Conservation (phyloP, 2,329 filamentous ascomycete genomes). For the Alternaria burnsii region DNA sequence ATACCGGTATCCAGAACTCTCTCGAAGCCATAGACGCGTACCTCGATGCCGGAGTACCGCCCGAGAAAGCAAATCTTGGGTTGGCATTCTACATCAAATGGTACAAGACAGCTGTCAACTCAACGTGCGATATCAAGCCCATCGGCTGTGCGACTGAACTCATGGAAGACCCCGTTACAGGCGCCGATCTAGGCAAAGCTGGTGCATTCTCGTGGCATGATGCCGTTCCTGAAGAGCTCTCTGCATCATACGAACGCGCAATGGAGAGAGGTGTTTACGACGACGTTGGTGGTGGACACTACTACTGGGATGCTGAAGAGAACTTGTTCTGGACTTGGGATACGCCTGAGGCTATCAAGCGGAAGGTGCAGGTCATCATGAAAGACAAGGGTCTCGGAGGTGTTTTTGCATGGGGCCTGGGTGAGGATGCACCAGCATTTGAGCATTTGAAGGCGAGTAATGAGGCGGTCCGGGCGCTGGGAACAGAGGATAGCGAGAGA, state of each 20-base stretch:
- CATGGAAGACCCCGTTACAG: conserved; percentile 67
- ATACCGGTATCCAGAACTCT: conserved; percentile 67
- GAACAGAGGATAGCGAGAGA: no score
- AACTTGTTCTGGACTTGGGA: conserved; percentile 78
- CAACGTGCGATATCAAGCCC: conserved; percentile 57
- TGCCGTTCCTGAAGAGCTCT: conserved; percentile 53
- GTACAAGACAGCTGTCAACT: conserved; percentile 62
- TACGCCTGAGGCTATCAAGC: conserved; percentile 65
- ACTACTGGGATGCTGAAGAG: conserved; percentile 69
- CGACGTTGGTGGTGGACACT: conserved; percentile 66
- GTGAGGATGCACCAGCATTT: conserved; percentile 64
- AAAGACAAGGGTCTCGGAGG: conserved; percentile 67
- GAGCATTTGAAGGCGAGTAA: conserved; percentile 52
- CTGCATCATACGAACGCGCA: conserved; percentile 66
- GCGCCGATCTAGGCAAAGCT: conserved; percentile 66
- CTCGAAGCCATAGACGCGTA: conserved; percentile 67
- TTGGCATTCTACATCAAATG: conserved; percentile 75
- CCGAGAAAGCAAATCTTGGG: conserved; percentile 68
- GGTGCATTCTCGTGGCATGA: conserved; percentile 63
- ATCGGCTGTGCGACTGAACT: conserved; percentile 68
- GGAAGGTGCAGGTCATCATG: conserved; percentile 69
- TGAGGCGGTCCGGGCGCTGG: conserved; percentile 6
- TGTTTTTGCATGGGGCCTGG: conserved; percentile 77
- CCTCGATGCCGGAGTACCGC: conserved; percentile 62
- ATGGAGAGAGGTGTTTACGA: conserved; percentile 65